Evolutionary conservation across 768 basidiomycete genomes (phyloP), one percentile per base, ranked within the genome.

Genomic region (Boletus sp.): DNA sequence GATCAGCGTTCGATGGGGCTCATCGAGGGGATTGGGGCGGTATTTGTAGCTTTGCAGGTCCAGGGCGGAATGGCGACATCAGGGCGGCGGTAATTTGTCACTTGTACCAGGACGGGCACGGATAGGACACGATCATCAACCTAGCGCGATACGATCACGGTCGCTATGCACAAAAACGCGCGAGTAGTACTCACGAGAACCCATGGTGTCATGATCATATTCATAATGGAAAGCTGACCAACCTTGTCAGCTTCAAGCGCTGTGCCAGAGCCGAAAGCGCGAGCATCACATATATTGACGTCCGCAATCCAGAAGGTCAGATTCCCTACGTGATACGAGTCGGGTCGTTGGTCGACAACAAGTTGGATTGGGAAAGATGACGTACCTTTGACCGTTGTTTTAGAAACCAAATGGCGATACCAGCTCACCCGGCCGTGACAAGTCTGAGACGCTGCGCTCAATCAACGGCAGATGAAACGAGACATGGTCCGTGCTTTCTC

Each of bases 31-130:
- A 54, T 21, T 10, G 13, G n/a, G 25, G 25, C 17, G 40, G 53
- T 64, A 62, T 62, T 62, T 62, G 50, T 61, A 61, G 29, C 6
- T 7, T 29, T 35, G 33, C 49, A 23, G 5, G 14, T 35, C 5
- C 21, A 21, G 7, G 11, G 21, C 15, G 35, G 40, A 41, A 29
- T 46, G 29, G 41, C 34, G 50, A 57, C 4, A 58, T 45, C 32
- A 34, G 21, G 19, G 32, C 21, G 17, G 33, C 25, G 17, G 23
- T 27, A 10, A 34, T n/a, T 30, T 27, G 8, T 9, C 17, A 7
- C 7, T n/a, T n/a, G n/a, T 50, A 4, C 62, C 48, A 35, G 14
- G 58, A 50, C 40, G 32, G 58, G 62, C 38, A 64, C 37, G 38
- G 15, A 13, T 35, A 44, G 14, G 51, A 57, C 59, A 51, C 52